Evolutionary conservation across 306 rosid genomes (phyloP).

Genomic region (Erythrophleum fordii): DNA sequence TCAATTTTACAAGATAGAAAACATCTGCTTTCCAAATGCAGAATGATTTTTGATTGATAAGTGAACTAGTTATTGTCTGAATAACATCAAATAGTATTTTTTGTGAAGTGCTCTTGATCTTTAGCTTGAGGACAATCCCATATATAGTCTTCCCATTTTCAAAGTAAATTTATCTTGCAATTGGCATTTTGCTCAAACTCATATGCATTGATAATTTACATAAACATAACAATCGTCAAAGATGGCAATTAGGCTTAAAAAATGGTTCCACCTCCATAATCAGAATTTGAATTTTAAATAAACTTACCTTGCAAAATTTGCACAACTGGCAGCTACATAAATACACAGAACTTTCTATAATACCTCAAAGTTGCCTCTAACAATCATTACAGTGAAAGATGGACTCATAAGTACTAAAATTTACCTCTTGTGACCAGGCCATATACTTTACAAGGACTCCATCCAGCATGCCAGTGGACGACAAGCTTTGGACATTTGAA

Average conservation of each 20-base stretch:
- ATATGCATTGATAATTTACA: slow-evolving; percentile 72
- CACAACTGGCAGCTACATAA: slow-evolving; percentile 71
- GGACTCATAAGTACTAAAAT: slow-evolving; percentile 51
- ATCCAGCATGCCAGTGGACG: slow-evolving; percentile 90
- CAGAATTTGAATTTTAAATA: neutral
- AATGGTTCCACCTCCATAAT: slow-evolving; percentile 19
- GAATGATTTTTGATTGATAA: slow-evolving; percentile 62
- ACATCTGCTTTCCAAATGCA: slow-evolving; percentile 70
- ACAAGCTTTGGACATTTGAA: slow-evolving; percentile 76
- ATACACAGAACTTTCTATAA: slow-evolving; percentile 79
- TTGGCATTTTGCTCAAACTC: slow-evolving; percentile 89
- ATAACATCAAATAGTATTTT: slow-evolving; percentile 71
- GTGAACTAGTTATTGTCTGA: slow-evolving; percentile 54
- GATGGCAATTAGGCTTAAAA: slow-evolving; percentile 27
- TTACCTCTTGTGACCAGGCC: slow-evolving; percentile 87
- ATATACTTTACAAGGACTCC: slow-evolving; percentile 80
- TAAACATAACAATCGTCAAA: slow-evolving; percentile 28
- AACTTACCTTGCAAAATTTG: slow-evolving; percentile 66
- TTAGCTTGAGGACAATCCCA: no score
- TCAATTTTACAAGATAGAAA: slow-evolving; percentile 1
- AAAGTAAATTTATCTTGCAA: slow-evolving; percentile 57
- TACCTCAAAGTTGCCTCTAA: slow-evolving; percentile 78
- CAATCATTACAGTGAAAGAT: slow-evolving; percentile 52
- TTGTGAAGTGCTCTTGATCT: neutral
- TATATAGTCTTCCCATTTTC: no score